These are phyloP conservation scores for Solidago caesia DNA, from an alignment of 129 eudicot species.

Conservation along the genomic window DNA sequence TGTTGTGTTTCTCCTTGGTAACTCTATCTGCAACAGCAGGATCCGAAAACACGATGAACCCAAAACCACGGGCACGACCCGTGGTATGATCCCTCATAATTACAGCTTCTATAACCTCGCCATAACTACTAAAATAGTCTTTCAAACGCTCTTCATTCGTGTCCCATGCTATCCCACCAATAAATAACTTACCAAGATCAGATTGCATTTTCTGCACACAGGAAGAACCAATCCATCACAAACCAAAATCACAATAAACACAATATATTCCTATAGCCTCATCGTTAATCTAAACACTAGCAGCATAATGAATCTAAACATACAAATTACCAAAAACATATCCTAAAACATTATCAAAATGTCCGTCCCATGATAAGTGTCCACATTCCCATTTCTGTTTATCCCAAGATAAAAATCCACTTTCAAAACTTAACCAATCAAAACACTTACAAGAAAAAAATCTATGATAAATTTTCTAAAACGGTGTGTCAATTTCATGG, in stretches of 20 bases:
- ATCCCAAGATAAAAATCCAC: background rate
- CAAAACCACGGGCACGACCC: slow-evolving; percentile 68
- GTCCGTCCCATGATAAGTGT: too few relatives aligned
- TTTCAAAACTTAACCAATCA: background rate
- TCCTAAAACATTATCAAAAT: too few relatives aligned
- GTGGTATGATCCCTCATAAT: slow-evolving; percentile 64
- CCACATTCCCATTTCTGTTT: too few relatives aligned
- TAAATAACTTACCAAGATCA: slow-evolving; percentile 59
- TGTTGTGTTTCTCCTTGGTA: slow-evolving; percentile 52
- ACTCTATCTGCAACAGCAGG: slow-evolving; percentile 53
- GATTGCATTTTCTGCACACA: slow-evolving; percentile 48
- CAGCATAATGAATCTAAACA: too few relatives aligned
- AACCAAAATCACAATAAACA: background rate
- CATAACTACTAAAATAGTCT: slow-evolving; percentile 53
- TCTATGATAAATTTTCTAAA: background rate
- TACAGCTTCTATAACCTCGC: slow-evolving; percentile 58
- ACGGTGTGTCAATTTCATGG: too few relatives aligned
- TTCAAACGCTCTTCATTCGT: slow-evolving; percentile 60
- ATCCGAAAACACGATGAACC: slow-evolving; percentile 59
- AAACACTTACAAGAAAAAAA: background rate
- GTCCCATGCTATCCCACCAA: slow-evolving; percentile 77
- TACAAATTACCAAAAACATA: too few relatives aligned
- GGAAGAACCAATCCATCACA: slow-evolving; percentile 10
- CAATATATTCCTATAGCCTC: background rate
- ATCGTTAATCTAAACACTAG: background rate